Base-by-base conservation (phyloP, 176 grass and related monocot species). In the Lolium rigidum region DNA sequence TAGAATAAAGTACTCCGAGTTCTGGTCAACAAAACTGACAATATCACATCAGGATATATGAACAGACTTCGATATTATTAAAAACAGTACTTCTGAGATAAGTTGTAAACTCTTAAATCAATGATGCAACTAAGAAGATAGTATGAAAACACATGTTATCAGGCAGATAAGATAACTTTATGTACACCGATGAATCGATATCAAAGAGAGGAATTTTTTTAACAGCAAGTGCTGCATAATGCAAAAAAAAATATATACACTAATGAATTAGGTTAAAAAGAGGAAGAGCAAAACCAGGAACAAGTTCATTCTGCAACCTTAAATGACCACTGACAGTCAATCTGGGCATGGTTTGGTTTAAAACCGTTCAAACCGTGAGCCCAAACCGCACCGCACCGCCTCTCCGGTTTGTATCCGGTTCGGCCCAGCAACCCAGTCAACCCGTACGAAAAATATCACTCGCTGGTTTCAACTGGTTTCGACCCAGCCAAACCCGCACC, bases 191-290 rank as follows among this genome's bases (percentile, higher is more conserved):
- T 15, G 13, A 84, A 1, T 26, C 20, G 6, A 70, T 20, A 82
- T 50, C 24, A 84, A 47, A 1, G 4, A 64, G 18, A 63, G 9
- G 17, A 76, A 52, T 15, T 16, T 15, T 16, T 84, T 82, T 62
- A 18, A 63, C 21, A 75, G 37, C 7, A 84, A 8, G 44, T 50
- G 82, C 1, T 31, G 6, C 41, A 75, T 61, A 46, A 28, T 28
- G 26, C 26, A 49, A 73, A 24, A 73, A 24, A 38, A 5, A 41
- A 41, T 41, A 52, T 15, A 9, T n/a, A 74, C 67, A 52, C 57
- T 79, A 70, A 58, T n/a, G 70, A 65, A 87, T 47, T 50, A 16
- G 76, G 58, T 59, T 10, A 28, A 28, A 28, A 28, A 28, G 26
- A 28, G 26, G 26, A 28, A 28, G 26, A 28, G 26, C 26, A 28